phyloP scores from a whole-genome alignment of 176 grass and related monocot genomes.

The Oropetium thomaeum region DNA sequence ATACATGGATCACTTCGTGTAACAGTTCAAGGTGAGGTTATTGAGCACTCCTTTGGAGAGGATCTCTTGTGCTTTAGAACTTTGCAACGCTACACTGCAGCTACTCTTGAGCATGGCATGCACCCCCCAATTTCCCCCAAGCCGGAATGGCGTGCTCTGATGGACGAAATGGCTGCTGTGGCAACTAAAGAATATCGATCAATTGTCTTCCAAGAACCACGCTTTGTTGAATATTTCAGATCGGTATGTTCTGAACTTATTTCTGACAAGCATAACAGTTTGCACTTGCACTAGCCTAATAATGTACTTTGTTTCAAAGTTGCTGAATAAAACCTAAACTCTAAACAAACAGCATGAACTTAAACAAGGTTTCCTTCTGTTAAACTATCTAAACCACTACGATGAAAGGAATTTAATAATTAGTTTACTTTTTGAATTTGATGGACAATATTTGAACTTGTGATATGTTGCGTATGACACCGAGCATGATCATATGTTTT shows the following conservation, averaged over 20 bases:
- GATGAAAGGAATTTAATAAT: not conserved
- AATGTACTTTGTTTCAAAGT: not conserved
- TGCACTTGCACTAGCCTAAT: constrained; percentile 14
- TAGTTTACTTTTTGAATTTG: not conserved
- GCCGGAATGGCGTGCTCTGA: constrained; percentile 81
- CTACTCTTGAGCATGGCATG: constrained; percentile 98
- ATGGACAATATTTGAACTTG: not conserved
- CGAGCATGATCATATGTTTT: constrained; percentile 18
- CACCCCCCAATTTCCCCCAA: constrained; percentile 88
- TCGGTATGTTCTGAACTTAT: constrained; percentile 54
- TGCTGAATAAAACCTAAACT: not conserved
- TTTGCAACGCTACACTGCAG: constrained; percentile 88
- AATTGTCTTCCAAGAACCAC: constrained; percentile 86
- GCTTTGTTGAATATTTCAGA: constrained; percentile 96
- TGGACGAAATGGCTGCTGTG: constrained; percentile 90
- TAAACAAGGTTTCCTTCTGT: not conserved
- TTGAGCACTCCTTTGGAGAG: constrained; percentile 94
- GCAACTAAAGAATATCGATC: constrained; percentile 87
- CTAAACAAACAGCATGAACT: not conserved
- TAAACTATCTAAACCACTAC: not conserved
- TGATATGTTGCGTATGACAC: not conserved
- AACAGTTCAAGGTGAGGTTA: constrained; percentile 96
- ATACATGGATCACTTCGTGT: constrained; percentile 89
- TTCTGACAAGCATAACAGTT: constrained; percentile 8
- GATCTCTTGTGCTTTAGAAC: constrained; percentile 95